Conservation (phyloP, 1,284 basidiomycete species). For the Dichomitus squalens region DNA sequence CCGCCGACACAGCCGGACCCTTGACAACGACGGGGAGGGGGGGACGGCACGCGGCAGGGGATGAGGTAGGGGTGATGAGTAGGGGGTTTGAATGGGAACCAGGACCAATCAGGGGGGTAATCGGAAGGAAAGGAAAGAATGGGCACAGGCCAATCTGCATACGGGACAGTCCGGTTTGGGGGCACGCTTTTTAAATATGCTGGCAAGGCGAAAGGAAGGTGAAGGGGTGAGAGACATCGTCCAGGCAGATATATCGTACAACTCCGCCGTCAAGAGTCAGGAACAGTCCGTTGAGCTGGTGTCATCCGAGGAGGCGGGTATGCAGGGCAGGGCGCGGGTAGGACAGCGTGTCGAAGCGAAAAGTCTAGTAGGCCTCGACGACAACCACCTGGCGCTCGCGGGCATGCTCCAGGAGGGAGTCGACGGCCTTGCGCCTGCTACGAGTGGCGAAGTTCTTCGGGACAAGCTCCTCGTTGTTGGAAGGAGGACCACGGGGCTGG, state of each 20-base stretch:
- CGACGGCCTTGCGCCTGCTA: conserved; percentile 79
- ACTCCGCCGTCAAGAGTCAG: conserved; percentile 10
- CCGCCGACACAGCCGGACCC: conserved; percentile 13
- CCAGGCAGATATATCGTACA: conserved; percentile 32
- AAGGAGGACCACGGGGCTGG: conserved; percentile 86
- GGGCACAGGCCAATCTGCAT: conserved; percentile 27
- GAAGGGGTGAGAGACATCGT: conserved; percentile 17
- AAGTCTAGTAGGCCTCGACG: conserved; percentile 55
- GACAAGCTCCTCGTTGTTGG: conserved; percentile 83
- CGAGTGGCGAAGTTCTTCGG: conserved; percentile 87
- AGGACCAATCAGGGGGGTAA: conserved; percentile 5
- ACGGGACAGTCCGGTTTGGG: conserved; percentile 29
- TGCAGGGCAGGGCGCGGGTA: conserved; percentile 4
- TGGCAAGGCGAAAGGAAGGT: conserved; percentile 30
- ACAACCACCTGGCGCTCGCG: conserved; percentile 64
- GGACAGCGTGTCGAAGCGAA: conserved; percentile 8
- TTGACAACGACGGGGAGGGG: not conserved
- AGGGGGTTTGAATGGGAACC: not conserved
- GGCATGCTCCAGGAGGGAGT: conserved; percentile 67
- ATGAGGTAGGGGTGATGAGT: not conserved
- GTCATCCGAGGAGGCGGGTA: not conserved
- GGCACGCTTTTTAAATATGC: conserved; percentile 31
- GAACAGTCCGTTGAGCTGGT: conserved; percentile 17
- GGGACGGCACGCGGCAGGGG: not conserved
- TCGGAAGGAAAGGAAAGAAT: conserved; percentile 15